Conservation (phyloP, 176 grass and related monocot species). For the Oryza glaberrima region DNA sequence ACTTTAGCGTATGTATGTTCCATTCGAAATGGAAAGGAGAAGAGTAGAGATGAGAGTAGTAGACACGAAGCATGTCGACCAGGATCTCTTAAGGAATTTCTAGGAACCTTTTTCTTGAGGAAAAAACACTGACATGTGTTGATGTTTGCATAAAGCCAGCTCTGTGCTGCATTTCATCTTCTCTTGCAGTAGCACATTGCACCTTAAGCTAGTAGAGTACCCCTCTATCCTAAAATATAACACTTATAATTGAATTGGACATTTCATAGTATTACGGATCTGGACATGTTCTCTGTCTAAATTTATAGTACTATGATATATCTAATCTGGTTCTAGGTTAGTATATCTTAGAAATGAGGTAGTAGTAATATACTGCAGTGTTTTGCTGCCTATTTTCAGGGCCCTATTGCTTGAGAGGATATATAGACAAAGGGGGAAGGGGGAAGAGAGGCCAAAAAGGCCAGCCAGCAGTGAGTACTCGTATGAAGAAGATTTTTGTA, state of each 20-base stretch:
- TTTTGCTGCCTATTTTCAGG: no score
- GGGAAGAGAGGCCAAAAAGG: neutral
- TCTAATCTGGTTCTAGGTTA: no score
- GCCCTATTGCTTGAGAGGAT: no score
- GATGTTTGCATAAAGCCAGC: neutral
- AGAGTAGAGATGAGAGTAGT: neutral
- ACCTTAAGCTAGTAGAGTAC: neutral
- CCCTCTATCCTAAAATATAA: no score
- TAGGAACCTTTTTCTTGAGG: neutral
- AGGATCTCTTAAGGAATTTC: neutral
- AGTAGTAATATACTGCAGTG: no score
- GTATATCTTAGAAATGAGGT: no score
- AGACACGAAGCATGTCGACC: neutral
- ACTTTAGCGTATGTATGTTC: neutral
- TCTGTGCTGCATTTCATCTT: neutral
- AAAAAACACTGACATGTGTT: neutral
- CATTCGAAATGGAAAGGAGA: slow-evolving; percentile 5
- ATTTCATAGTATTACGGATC: no score
- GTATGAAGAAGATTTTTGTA: neutral
- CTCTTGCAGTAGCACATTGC: neutral
- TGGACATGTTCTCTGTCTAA: no score
- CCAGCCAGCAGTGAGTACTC: neutral
- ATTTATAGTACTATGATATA: no score
- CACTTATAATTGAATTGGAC: no score
- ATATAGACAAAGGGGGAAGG: neutral